Evolutionary conservation across 2,329 filamentous ascomycete genomes (phyloP), one percentile per base, ranked within the genome.

Genomic region (Botrytis pseudocinerea): DNA sequence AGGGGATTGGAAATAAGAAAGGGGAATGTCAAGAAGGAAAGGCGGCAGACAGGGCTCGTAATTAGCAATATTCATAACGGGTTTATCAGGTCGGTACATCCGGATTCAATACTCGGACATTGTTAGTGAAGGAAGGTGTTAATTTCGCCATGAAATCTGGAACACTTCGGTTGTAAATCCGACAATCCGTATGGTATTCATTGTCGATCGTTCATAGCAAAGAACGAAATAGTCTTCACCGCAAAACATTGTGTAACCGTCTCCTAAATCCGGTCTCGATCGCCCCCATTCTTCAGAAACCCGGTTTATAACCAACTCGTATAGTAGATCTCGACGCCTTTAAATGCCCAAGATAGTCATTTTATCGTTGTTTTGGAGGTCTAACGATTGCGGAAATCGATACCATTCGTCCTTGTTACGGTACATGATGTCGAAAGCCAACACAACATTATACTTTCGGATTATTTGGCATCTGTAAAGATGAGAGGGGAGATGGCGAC

Each of bases 401-500:
- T 68, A 48, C 28, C 40, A 59, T 46, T 72, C 40, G 70, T 66
- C 28, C 51, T 32, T 14, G n/a, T 28, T 72, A 42, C 70, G 25
- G 48, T 28, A 38, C 40, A 35, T 22, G 38, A 48, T 44, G 9
- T 69, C 42, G 48, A 68, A 60, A 25, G 28, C 48, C 51, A 72
- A 54, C 35, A 60, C 63, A 60, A 69, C 59, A 28, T 59, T 32
- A 63, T 46, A 32, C 32, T 60, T 72, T 59, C 16, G 62, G 70
- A 40, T 40, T 66, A 32, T 40, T 72, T 72, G 51, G 51, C 62
- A 72, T 35, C 62, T 72, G 64, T 68, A 66, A n/a, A 42, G 54
- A 62, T 65, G 51, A 65, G 69, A 61, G 63, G 60, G 44, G 62
- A 63, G 51, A 48, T 64, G 61, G 62, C 62, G 68, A 69, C 74